phyloP scores from a whole-genome alignment of 2,329 filamentous ascomycete species.

The Trichoderma arundinaceum region DNA sequence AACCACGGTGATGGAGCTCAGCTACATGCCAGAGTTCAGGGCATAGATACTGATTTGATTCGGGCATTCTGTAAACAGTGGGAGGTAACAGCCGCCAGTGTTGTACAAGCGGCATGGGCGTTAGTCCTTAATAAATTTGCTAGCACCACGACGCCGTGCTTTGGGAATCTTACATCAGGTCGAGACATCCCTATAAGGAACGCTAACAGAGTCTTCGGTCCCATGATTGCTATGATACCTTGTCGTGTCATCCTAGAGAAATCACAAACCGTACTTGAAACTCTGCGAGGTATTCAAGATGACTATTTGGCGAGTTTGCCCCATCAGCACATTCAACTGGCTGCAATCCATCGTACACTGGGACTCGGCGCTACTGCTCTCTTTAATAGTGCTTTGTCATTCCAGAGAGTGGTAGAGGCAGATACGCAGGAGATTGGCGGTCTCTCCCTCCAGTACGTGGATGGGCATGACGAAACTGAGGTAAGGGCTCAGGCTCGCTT shows the following conservation, averaged over 20 bases:
- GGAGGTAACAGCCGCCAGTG: constrained; percentile 55
- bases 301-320: constrained; percentile 54
- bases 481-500: no score
- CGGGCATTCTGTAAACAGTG: constrained; percentile 26
- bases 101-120: constrained; percentile 60
- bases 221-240: constrained; percentile 58
- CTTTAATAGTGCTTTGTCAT: constrained; percentile 24
- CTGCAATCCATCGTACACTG: constrained; percentile 32
- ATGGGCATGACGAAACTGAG: no score
- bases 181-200: constrained; percentile 35
- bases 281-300: constrained; percentile 44
- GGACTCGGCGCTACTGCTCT: constrained; percentile 1
- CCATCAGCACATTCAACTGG: constrained; percentile 57
- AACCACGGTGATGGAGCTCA: background rate
- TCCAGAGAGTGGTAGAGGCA: background rate
- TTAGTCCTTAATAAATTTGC: constrained; percentile 57
- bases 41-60: constrained; percentile 5
- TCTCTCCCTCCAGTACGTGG: no score
- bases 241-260: constrained; percentile 50
- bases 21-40: background rate
- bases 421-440: no score
- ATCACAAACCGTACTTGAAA: constrained; percentile 8
- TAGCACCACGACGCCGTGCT: constrained; percentile 54
- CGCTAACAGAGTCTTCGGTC: constrained; percentile 35
- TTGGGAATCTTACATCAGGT: constrained; percentile 46